Conservation (phyloP, 495 filamentous ascomycete genomes). For the Echria macrotheca region DNA sequence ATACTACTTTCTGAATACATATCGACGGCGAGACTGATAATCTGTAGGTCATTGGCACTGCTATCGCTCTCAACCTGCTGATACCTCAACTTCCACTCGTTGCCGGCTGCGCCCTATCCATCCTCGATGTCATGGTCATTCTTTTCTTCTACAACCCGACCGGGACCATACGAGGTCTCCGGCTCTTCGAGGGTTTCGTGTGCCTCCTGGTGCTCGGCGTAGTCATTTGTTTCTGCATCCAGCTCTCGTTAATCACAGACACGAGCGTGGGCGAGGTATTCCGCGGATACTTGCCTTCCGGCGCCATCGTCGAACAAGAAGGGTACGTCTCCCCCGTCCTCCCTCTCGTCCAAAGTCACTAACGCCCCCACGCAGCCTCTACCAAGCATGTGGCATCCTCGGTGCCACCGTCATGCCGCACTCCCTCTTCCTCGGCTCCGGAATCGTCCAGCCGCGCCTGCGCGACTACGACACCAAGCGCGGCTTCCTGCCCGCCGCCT, state of each 20-base stretch:
- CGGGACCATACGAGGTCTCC: slow-evolving; percentile 65
- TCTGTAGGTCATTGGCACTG: slow-evolving; percentile 77
- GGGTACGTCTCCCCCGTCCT: slow-evolving; percentile 31
- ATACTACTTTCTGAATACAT: no score
- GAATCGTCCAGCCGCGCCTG: slow-evolving; percentile 78
- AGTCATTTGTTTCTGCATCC: slow-evolving; percentile 85
- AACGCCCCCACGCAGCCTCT: slow-evolving; percentile 39
- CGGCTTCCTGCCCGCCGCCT: slow-evolving; percentile 46
- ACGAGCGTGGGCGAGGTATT: slow-evolving; percentile 73
- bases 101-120: slow-evolving; percentile 80
- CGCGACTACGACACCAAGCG: slow-evolving; percentile 64
- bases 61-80: slow-evolving; percentile 84
- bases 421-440: slow-evolving; percentile 82
- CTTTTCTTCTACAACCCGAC: slow-evolving; percentile 79
- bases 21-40: slow-evolving; percentile 8
- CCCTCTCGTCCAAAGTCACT: background rate
- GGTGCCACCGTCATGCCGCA: slow-evolving; percentile 96
- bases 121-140: slow-evolving; percentile 79
- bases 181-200: slow-evolving; percentile 78
- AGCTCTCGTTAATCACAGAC: slow-evolving; percentile 70
- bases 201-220: slow-evolving; percentile 75
- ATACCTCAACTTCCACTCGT: slow-evolving; percentile 72
- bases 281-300: slow-evolving; percentile 74
- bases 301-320: slow-evolving; percentile 57
- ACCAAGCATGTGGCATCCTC: slow-evolving; percentile 87